Base-by-base conservation (phyloP, 2,329 filamentous ascomycete genomes). In the Aspergillus sp. region DNA sequence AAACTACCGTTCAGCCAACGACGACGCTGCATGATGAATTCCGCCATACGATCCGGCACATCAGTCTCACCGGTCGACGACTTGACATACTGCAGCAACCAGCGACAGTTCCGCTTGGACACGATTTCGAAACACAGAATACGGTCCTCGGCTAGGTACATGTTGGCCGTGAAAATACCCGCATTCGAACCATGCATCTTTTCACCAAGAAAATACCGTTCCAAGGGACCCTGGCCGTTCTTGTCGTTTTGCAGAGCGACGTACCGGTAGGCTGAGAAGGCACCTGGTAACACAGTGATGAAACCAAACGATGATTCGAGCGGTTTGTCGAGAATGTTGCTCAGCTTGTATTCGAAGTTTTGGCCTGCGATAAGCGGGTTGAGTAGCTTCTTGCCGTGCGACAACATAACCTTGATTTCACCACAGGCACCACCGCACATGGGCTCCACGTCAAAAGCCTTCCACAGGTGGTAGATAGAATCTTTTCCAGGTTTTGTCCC, bases 321-420 rank as follows among this genome's bases (percentile, higher is more conserved):
- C 2, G 93, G 93, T 73, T 98, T 98, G 69, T 98, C 93, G 41
- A 98, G 79, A 64, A 98, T 98, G 64, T 98, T 98, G 68, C 89
- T 95, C 86, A 98, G 95, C 79, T 98, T 98, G 79, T 98, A 98
- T 74, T 98, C 93, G 60, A 98, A 98, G 65, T 98, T 98, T 63
- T 98, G 93, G 1, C 90, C 90, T 2, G 93, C 93, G 19, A 98
- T 88, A 4, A 98, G 79, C 0, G 93, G 93, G 62, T 97, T 98
- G 56, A 96, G 67, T 32, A 98, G 79, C 60, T 94, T 90, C 69
- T 87, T 91, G 54, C 91, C 90, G 49, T 80, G 83, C 3, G 82
- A 82, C 73, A 97, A 77, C 90, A 97, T 96, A 56, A 91, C 91
- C 71, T 98, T 97, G 76, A 98, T 98, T 69, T 98, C 93, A 71